Evolutionary conservation across 2,329 filamentous ascomycete species (phyloP), one percentile per base, ranked within the genome.

Genomic region (Bipolaris bicolor): DNA sequence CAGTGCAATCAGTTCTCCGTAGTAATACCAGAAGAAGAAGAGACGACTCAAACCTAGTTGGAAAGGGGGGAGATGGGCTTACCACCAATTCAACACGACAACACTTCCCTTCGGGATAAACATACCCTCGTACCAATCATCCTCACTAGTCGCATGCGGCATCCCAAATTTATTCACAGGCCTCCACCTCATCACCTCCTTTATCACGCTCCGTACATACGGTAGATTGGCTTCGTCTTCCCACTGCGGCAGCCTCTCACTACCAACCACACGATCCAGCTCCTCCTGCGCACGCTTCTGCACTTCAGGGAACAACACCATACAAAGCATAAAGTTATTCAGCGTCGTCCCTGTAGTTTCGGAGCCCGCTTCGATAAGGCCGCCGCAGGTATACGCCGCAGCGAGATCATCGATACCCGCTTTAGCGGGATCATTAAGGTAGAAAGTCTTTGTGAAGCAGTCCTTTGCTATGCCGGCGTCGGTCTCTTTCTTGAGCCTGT

Each of bases 41-140:
- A 29, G 9, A 4, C 26, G 3, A 10, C 26, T 29, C 26, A 10
- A 29, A 29, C 3, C 9, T 29, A 29, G 4, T 18, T 18, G 5
- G 4, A 33, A 37, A 4, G 4, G 36, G 4, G 43, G 22, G 29
- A 60, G 65, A 53, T 29, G 4, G 5, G 34, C 43, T 46, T 63
- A 71, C 72, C 71, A 75, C 68, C 70, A 74, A 37, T 75, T 76
- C 44, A 75, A 24, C 4, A 74, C 65, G 1, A 69, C 67, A 0
- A 74, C 66, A 15, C 63, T 61, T 3, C 75, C 76, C 52, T 77
- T 77, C 0, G 77, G 77, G 6, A 80, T 71, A 48, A 73, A 73
- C 45, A 72, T 71, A 1, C 75, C 82, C 66, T 70, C 65, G 47
- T 75, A 75, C 67, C 67, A 74, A 48, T 74, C 72, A 55, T 75